Conservation (phyloP, 1,284 basidiomycete genomes). For the Amylostereum areolatum region DNA sequence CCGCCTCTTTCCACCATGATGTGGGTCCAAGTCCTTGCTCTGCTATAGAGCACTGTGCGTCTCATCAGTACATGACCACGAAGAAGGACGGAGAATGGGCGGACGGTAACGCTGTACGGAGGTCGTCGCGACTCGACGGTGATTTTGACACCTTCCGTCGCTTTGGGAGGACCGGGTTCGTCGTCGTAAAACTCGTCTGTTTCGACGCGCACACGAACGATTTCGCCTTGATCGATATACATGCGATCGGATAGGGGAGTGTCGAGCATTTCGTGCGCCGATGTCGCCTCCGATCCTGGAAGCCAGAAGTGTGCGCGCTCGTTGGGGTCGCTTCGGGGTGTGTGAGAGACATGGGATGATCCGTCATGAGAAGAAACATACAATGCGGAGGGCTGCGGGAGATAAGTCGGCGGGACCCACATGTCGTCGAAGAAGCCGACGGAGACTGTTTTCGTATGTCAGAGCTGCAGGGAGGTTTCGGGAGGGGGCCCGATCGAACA, state of each 20-base stretch:
- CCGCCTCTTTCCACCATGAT: slow-evolving; percentile 62
- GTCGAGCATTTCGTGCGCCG: slow-evolving; percentile 62
- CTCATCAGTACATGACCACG: background rate
- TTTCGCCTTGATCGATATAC: slow-evolving; percentile 82
- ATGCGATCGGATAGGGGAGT: slow-evolving; percentile 66
- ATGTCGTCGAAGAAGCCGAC: slow-evolving; percentile 95
- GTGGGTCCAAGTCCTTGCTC: slow-evolving; percentile 84
- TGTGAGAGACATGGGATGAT: slow-evolving; percentile 7
- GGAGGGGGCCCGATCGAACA: slow-evolving; percentile 19
- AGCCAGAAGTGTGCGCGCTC: slow-evolving; percentile 84
- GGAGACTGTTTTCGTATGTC: slow-evolving; percentile 51
- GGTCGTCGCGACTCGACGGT: slow-evolving; percentile 49
- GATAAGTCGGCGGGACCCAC: slow-evolving; percentile 69
- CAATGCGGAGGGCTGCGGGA: slow-evolving; percentile 77
- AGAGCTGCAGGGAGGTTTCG: background rate
- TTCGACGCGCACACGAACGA: slow-evolving; percentile 86
- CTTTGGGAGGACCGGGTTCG: slow-evolving; percentile 81
- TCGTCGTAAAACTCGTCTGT: slow-evolving; percentile 87
- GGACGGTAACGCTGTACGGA: slow-evolving; percentile 72
- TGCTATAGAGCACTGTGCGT: slow-evolving; percentile 72
- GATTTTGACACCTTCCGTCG: slow-evolving; percentile 58
- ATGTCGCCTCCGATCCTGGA: slow-evolving; percentile 50
- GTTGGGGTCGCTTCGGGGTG: slow-evolving; percentile 59
- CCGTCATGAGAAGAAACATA: slow-evolving; percentile 28
- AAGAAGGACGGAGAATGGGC: slow-evolving; percentile 17